Conservation (phyloP, 208 protist genomes). For the Crithidia sp. region DNA sequence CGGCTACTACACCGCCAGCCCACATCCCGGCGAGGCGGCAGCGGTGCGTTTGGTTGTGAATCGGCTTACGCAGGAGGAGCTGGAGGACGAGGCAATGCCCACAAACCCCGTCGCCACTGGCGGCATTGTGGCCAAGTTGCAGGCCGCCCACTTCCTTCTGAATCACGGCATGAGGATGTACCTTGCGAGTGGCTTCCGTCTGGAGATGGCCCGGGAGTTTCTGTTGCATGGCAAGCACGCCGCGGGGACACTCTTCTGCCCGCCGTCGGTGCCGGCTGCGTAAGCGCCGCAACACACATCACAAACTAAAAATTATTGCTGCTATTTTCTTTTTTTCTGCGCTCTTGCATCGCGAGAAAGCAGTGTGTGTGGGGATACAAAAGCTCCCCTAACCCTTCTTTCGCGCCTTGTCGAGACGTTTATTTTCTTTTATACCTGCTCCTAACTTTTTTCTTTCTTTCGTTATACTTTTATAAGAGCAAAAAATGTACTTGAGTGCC, state of each 20-base stretch:
- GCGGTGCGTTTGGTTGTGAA: constrained; percentile 18
- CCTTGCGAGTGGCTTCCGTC: constrained; percentile 28
- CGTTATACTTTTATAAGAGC: too few species aligned
- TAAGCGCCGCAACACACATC: too few species aligned
- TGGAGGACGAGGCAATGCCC: constrained; percentile 18
- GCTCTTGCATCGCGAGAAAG: too few species aligned
- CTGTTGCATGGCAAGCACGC: constrained; percentile 18
- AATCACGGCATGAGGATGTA: constrained; percentile 18
- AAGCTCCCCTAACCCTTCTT: too few species aligned
- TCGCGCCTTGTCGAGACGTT: too few species aligned
- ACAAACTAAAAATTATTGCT: too few species aligned
- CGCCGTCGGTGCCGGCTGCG: neutral
- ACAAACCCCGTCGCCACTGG: constrained; percentile 29
- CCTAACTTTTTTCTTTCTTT: too few species aligned
- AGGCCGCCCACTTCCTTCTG: constrained; percentile 32
- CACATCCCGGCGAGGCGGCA: constrained; percentile 36
- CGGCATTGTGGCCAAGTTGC: constrained; percentile 37
- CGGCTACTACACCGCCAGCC: constrained; percentile 66
- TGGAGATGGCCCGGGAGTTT: constrained; percentile 18
- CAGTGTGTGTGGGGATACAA: too few species aligned
- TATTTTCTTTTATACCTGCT: too few species aligned
- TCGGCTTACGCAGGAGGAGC: constrained; percentile 1
- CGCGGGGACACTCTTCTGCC: constrained; percentile 18
- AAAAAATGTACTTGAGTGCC: too few species aligned
- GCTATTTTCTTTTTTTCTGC: too few species aligned